These are phyloP conservation scores for Asterella californica DNA, from an alignment of 225 moss, liverwort and hornwort genomes.

Conservation along the genomic window DNA sequence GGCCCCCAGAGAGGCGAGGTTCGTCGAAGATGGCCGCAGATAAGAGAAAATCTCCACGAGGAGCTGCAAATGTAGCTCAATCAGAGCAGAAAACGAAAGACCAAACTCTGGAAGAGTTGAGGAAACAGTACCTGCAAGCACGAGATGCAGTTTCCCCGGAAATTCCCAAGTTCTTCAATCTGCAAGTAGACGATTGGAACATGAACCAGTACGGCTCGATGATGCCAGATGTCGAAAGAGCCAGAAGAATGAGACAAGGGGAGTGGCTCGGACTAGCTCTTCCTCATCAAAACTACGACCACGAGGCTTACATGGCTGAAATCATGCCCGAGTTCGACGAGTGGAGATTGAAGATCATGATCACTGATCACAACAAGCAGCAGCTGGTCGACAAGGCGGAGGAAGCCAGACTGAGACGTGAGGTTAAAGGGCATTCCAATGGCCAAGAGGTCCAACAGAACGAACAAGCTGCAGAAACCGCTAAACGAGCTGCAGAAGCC, in stretches of 20 bases:
- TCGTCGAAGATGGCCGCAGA: not conserved
- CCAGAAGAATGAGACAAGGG: conserved; percentile 5
- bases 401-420: not conserved
- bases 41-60: not conserved
- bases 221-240: conserved; percentile 14
- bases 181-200: conserved; percentile 7
- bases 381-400: not conserved
- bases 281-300: conserved; percentile 10
- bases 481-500: not conserved
- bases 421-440: not conserved
- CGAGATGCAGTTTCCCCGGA: not conserved
- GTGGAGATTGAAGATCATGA: not conserved
- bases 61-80: not conserved
- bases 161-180: conserved; percentile 14
- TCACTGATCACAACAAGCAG: conserved; percentile 3
- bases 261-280: conserved; percentile 10
- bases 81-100: not conserved
- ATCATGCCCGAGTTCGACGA: conserved; percentile 4
- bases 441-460: not conserved
- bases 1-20: not conserved
- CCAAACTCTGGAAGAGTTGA: not conserved
- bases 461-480: too few species aligned
- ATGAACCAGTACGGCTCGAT: conserved; percentile 24
- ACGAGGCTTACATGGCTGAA: conserved; percentile 1
- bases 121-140: not conserved